phyloP scores from a whole-genome alignment of 2,329 filamentous ascomycete genomes.

The Verticillium albo-atrum region DNA sequence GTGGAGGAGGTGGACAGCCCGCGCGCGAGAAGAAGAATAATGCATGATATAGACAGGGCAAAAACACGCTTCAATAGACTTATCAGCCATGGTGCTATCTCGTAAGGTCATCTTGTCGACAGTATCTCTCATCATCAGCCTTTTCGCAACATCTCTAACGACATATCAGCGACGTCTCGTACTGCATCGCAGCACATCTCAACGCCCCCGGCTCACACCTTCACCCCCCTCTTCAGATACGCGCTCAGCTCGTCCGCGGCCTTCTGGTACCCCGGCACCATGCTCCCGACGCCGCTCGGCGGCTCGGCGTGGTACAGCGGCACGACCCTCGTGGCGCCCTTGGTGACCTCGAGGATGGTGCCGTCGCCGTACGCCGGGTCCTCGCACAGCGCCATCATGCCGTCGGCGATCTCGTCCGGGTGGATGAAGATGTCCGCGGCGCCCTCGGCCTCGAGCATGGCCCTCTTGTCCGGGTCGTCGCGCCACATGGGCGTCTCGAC shows the following conservation, averaged over 20 bases:
- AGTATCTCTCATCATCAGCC: no score
- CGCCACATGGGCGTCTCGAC: constrained; percentile 27
- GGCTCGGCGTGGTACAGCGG: constrained; percentile 20
- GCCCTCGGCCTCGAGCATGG: constrained; percentile 17
- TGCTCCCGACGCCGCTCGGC: constrained; percentile 15
- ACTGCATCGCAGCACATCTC: no score
- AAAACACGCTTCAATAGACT: no score
- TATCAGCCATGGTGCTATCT: no score
- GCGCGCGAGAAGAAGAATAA: no score
- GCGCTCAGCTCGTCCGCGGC: constrained; percentile 16
- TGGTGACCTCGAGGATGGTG: constrained; percentile 25
- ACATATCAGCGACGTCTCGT: no score
- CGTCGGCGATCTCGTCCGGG: constrained; percentile 22
- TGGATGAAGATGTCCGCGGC: background rate
- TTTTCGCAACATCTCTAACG: no score
- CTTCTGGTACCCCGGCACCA: constrained; percentile 18
- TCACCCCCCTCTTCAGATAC: constrained; percentile 16
- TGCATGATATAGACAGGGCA: no score
- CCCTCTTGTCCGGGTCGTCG: constrained; percentile 24
- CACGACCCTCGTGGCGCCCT: constrained; percentile 18
- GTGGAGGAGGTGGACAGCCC: no score
- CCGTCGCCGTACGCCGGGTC: constrained; percentile 20
- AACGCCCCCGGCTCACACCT: no score
- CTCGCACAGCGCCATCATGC: constrained; percentile 21
- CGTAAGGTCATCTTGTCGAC: no score